Evolutionary conservation across 1,284 basidiomycete genomes (phyloP), one percentile per base, ranked within the genome.

Genomic region (Ustilago esculenta): DNA sequence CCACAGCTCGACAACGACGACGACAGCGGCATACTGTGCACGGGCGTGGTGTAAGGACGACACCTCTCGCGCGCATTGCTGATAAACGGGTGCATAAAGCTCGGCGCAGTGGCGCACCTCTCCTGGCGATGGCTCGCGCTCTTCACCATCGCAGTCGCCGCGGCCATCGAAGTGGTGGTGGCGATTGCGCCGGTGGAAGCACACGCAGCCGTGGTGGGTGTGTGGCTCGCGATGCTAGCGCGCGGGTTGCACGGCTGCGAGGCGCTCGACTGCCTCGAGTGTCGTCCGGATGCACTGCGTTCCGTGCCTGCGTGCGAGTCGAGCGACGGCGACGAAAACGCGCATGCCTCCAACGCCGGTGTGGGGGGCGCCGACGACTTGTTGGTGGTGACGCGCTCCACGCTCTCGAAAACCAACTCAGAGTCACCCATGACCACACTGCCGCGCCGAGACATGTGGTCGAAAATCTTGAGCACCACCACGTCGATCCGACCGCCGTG

Each of bases 31-130:
- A 59, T 27, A 47, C 35, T 63, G 51, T 73, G 70, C 5, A 67
- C 52, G 7, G 75, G 65, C 47, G 64, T 75, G 15, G 71, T 70
- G 75, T 76, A 75, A 10, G 65, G 74, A 4, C 72, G 58, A 23
- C 56, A 63, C 20, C 56, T 39, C 39, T 69, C 68, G 35, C 72
- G 64, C 18, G 63, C 54, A 25, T 56, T 50, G 45, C 63, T 69
- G 48, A 56, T 48, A 48, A 69, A 69, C 5, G 67, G 61, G 42
- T 70, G 65, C 33, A 55, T 54, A 42, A 58, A 63, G 52, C 50
- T 64, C 9, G 66, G 69, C n/a, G 59, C 55, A 5, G 61, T 49
- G 21, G 46, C 56, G 41, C 50, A 53, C 34, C 70, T 27, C 35
- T 68, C 57, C 23, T 69, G 65, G 40, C 69, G 59, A 47, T 63